Evolutionary conservation across 2,329 filamentous ascomycete species (phyloP).

Genomic region (Furcasterigmium furcatum): DNA sequence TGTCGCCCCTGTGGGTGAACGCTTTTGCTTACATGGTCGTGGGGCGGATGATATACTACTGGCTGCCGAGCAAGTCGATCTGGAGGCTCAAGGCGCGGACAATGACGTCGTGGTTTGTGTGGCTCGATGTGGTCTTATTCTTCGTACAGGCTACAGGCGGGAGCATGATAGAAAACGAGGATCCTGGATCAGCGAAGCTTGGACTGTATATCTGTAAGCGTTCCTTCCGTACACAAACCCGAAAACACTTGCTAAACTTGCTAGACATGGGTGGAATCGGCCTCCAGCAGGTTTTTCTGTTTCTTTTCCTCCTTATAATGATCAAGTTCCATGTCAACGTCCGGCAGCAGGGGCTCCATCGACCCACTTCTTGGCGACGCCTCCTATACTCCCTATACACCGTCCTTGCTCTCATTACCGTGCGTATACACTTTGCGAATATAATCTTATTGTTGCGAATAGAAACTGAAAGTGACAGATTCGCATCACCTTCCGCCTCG

Average conservation of each 20-base stretch:
- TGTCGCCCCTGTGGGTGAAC: conserved; percentile 28
- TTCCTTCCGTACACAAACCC: background rate
- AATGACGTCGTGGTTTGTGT: conserved; percentile 43
- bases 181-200: conserved; percentile 22
- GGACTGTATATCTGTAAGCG: conserved; percentile 29
- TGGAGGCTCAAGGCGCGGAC: conserved; percentile 28
- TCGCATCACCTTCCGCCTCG: conserved; percentile 52
- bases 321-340: conserved; percentile 32
- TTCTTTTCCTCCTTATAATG: conserved; percentile 38
- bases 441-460: conserved; percentile 1
- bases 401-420: conserved; percentile 29
- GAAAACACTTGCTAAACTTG: conserved; percentile 16
- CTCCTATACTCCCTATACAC: conserved; percentile 27
- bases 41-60: conserved; percentile 33
- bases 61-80: conserved; percentile 31
- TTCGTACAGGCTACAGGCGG: conserved; percentile 39
- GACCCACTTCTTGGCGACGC: conserved; percentile 13
- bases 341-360: conserved; percentile 8
- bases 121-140: conserved; percentile 44
- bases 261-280: conserved; percentile 48
- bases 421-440: conserved; percentile 13
- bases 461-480: conserved; percentile 15
- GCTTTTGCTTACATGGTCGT: conserved; percentile 42
- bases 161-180: conserved; percentile 26
- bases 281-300: conserved; percentile 46